phyloP scores from a whole-genome alignment of 805 yeast genomes.

The Kuraishia borneana region DNA sequence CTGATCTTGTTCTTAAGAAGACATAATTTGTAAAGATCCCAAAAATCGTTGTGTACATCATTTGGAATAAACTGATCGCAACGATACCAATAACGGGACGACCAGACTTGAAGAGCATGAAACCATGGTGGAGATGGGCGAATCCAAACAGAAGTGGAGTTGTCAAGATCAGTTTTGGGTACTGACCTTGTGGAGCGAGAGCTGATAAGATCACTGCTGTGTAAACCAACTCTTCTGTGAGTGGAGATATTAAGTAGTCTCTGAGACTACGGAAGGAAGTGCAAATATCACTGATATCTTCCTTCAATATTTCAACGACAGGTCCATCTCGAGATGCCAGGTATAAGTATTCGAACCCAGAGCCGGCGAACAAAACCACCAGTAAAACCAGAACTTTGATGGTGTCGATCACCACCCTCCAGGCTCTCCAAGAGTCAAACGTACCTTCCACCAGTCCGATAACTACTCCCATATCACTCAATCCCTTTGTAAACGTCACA shows the following conservation, averaged over 20 bases:
- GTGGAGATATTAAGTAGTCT: conserved; percentile 58
- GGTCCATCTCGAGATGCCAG: background rate
- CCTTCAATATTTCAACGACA: background rate
- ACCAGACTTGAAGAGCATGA: conserved; percentile 25
- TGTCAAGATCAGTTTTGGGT: conserved; percentile 17
- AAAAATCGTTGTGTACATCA: conserved; percentile 55
- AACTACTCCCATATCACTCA: conserved; percentile 19
- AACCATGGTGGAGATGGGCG: conserved; percentile 73
- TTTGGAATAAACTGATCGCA: conserved; percentile 35
- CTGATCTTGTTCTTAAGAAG: conserved; percentile 36
- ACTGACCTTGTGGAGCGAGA: no score
- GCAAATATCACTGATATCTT: background rate
- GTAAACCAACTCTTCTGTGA: conserved; percentile 69
- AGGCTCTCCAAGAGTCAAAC: conserved; percentile 1
- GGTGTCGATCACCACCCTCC: conserved; percentile 9
- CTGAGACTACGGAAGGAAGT: conserved; percentile 19
- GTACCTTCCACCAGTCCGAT: conserved; percentile 17
- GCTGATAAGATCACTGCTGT: conserved; percentile 31
- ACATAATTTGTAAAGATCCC: conserved; percentile 55
- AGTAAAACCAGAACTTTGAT: conserved; percentile 18
- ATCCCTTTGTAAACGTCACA: background rate
- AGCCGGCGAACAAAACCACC: conserved; percentile 34
- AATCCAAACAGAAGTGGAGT: conserved; percentile 64
- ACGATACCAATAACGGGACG: conserved; percentile 20
- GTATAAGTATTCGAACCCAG: conserved; percentile 24